These are phyloP conservation scores for Ustilago esculenta DNA, from an alignment of 1,284 basidiomycete species.

Conservation along the genomic window DNA sequence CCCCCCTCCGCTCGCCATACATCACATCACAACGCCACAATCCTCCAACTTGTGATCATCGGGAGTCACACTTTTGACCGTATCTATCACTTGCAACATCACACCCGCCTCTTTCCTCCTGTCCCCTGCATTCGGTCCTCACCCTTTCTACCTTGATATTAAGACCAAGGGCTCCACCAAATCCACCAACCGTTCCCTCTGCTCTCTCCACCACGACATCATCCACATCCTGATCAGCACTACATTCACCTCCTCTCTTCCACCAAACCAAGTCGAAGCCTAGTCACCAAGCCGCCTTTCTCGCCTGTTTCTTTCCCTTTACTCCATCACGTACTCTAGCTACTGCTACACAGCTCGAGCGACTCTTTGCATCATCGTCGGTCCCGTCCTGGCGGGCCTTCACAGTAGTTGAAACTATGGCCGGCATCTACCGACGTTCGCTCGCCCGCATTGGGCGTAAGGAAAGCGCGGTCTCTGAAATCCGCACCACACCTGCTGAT, in stretches of 20 bases:
- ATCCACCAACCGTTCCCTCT: no score
- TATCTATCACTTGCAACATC: constrained; percentile 1
- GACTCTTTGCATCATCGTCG: constrained; percentile 8
- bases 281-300: no score
- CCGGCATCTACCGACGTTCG: constrained; percentile 49
- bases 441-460: constrained; percentile 40
- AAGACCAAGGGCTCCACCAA: no score
- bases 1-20: constrained; percentile 28
- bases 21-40: constrained; percentile 22
- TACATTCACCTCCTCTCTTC: neutral
- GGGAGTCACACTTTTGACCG: constrained; percentile 10
- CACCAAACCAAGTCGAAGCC: no score
- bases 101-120: neutral
- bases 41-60: constrained; percentile 17
- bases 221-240: neutral
- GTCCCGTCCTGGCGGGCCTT: constrained; percentile 26
- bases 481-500: constrained; percentile 47
- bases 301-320: neutral
- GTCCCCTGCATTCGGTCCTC: neutral
- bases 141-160: neutral
- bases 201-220: neutral
- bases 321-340: constrained; percentile 17
- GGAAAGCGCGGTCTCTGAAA: constrained; percentile 42
- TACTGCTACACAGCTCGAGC: constrained; percentile 27
- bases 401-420: constrained; percentile 25